Evolutionary conservation across 2,329 filamentous ascomycete species (phyloP), one percentile per base, ranked within the genome.

Genomic region (Fusarium acutatum): DNA sequence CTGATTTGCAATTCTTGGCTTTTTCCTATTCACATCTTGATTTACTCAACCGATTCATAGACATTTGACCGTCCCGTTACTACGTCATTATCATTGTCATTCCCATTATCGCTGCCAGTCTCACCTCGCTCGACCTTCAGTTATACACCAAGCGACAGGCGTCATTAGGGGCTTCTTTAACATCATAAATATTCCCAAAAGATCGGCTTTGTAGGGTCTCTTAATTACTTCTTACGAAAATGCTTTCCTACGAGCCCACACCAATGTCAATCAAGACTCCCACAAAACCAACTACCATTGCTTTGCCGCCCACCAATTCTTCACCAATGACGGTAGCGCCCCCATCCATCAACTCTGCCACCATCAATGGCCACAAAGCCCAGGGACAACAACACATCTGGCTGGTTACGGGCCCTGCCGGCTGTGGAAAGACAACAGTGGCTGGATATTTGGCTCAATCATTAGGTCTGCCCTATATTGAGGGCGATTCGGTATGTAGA

Each of bases 351-450:
- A 76, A 79, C 66, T 77, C 82, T 9, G 75, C 77, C 53, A 72
- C 79, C 34, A 70, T 80, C 56, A 81, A 75, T 66, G 80, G 80
- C 64, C 71, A 78, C 34, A 71, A 79, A 60, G 81, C 62, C 41
- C 67, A 73, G 37, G 67, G 81, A 64, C 81, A 85, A 65, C 90
- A 92, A 78, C 93, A 95, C 81, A 94, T 95, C 79, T 95, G 92
- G 92, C 87, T 95, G 67, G 90, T 95, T 58, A 94, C 92, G 4
- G 93, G 93, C 34, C 93, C 93, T 58, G 93, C 93, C 47, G 93
- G 93, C 34, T 94, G 92, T 79, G 93, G 93, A 67, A 95, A 95
- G 86, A 93, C 90, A 64, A 95, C 93, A 2, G 88, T 95, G 34
- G 93, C 92, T 47, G 85, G 90, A 75, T 85, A 90, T 78, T 82